Conservation (phyloP, 306 rosid species). For the Clitoria ternatea region DNA sequence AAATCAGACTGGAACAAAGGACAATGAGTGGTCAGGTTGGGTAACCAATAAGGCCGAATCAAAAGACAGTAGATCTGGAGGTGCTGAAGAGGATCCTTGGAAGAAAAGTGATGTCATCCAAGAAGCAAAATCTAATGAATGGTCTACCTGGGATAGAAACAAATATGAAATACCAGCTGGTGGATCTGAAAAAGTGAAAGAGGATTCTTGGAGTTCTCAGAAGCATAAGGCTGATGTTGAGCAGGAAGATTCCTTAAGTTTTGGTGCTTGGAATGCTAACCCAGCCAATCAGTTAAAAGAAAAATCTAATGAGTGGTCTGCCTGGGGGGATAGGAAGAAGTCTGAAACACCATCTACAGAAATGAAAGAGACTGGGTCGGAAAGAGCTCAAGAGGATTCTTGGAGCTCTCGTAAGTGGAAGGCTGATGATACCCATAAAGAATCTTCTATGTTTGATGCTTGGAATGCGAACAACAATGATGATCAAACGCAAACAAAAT, state of each 20-base stretch:
- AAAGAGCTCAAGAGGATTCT: background rate
- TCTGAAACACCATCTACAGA: background rate
- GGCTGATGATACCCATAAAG: background rate
- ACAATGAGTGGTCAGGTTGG: slow-evolving; percentile 24
- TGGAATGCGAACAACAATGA: slow-evolving; percentile 23
- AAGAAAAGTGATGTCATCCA: background rate
- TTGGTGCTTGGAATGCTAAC: too few species aligned
- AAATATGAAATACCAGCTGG: too few species aligned
- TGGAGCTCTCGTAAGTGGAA: background rate
- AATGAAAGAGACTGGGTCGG: too few species aligned
- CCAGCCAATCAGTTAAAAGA: background rate
- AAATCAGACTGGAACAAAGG: background rate
- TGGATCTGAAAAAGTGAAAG: too few species aligned
- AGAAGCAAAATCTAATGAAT: background rate
- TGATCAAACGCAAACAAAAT: background rate
- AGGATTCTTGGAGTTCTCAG: too few species aligned
- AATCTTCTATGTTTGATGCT: slow-evolving; percentile 18
- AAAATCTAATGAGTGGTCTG: background rate
- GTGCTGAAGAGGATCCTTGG: background rate
- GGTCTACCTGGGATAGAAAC: slow-evolving; percentile 10
- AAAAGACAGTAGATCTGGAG: background rate
- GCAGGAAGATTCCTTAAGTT: too few species aligned
- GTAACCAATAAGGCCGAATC: background rate
- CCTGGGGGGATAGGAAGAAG: background rate
- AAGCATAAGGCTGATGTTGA: too few species aligned